Conservation (phyloP, 1,284 basidiomycete species). For the Leccinum laetum region DNA sequence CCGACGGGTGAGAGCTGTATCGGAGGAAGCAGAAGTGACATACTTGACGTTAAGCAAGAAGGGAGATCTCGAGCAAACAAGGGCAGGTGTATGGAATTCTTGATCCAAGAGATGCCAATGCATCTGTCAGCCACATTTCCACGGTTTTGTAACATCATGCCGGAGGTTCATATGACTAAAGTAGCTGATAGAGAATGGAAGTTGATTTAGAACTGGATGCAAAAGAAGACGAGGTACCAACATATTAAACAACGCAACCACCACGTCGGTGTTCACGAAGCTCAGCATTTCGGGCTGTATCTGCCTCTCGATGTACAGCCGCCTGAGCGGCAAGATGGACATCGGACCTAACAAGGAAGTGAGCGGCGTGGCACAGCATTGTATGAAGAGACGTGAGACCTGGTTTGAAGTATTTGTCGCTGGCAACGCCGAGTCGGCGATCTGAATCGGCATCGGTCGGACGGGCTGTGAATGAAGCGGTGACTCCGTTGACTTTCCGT, state of each 20-base stretch:
- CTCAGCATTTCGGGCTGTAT: slow-evolving; percentile 89
- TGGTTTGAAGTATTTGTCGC: slow-evolving; percentile 93
- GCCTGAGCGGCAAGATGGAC: slow-evolving; percentile 82
- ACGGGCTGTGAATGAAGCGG: slow-evolving; percentile 40
- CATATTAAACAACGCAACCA: slow-evolving; percentile 91
- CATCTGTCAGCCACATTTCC: slow-evolving; percentile 32
- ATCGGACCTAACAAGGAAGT: slow-evolving; percentile 59
- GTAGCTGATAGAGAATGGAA: slow-evolving; percentile 46
- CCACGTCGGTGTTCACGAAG: slow-evolving; percentile 82
- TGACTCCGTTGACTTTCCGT: slow-evolving; percentile 53
- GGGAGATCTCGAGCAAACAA: slow-evolving; percentile 90
- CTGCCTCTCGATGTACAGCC: slow-evolving; percentile 88
- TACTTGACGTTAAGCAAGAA: slow-evolving; percentile 90
- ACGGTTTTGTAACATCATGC: slow-evolving; percentile 8
- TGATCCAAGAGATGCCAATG: slow-evolving; percentile 77
- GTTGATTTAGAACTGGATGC: slow-evolving; percentile 10
- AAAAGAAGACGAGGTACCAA: slow-evolving; percentile 42
- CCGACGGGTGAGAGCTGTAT: slow-evolving; percentile 4
- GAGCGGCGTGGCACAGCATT: slow-evolving; percentile 3
- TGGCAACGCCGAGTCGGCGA: slow-evolving; percentile 79
- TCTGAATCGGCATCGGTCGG: slow-evolving; percentile 35
- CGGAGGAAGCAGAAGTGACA: slow-evolving; percentile 33
- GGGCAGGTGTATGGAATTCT: slow-evolving; percentile 88
- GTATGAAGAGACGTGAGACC: slow-evolving; percentile 44
- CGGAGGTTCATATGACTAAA: slow-evolving; percentile 78